Evolutionary conservation across 2,329 filamentous ascomycete species (phyloP), one percentile per base, ranked within the genome.

Genomic region (Biscogniauxia sp.): DNA sequence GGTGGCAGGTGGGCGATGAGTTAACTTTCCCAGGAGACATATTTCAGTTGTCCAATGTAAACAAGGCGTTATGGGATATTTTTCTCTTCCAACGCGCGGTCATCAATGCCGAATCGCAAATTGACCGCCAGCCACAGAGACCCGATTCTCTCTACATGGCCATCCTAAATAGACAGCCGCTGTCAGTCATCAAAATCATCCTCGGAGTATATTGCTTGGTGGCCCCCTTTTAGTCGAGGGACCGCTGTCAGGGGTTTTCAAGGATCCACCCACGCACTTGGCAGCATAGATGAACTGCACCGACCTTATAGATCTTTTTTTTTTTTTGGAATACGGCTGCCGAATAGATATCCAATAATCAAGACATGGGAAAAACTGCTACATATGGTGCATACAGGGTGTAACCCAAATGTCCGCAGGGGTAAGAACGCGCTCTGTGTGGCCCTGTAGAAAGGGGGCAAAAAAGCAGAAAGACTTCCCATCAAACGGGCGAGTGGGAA

Each of bases 341-440:
- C 20, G 5, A 2, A 28, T 57, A 2, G 54, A 63, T 25, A 20
- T 56, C 1, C 53, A 28, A n/a, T 63, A 51, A 45, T 54, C n/a
- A 26, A 19, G 13, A n/a, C 15, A 1, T 1, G 15, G 9, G 54
- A 13, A 5, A 0, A 20, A 49, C 19, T 59, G 57, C 49, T 8
- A 15, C 15, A 20, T 8, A 8, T 28, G 2, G 58, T 50, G 6
- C 61, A 63, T 23, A 32, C 28, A 1, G 7, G 11, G 3, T 53
- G 32, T 15, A 1, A 23, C 5, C 2, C 15, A 11, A 17, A 2
- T 5, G 20, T 7, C 1, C 9, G 13, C 4, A 32, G 1, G n/a
- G 61, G 61, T 20, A 52, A 41, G 19, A 61, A 63, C 19, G 58
- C 59, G 13, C 61, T 63, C 4, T 54, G 52, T 20, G 20, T 61